Conservation (phyloP, 805 yeast species). For the Kuraishia piskuri region DNA sequence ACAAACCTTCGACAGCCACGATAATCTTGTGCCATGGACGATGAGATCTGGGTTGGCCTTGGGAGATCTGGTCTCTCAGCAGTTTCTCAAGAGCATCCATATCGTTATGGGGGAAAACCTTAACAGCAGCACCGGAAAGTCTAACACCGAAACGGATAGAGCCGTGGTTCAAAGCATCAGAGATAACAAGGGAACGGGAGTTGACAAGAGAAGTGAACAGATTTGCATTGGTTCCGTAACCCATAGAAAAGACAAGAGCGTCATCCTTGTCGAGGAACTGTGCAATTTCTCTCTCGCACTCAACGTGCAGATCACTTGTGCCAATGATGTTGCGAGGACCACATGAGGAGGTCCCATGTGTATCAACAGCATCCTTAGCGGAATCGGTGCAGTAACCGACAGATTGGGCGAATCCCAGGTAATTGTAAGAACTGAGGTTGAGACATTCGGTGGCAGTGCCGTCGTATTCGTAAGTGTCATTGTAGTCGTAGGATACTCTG, state of each 20-base stretch:
- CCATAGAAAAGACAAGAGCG: conserved; percentile 82
- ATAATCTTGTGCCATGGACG: conserved; percentile 91
- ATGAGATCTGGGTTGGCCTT: conserved; percentile 91
- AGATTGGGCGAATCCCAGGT: conserved; percentile 94
- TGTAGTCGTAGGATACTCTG: conserved; percentile 60
- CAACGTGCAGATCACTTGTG: conserved; percentile 60
- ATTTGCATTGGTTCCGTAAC: conserved; percentile 92
- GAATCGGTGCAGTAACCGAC: conserved; percentile 83
- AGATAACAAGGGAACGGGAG: conserved; percentile 80
- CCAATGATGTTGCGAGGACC: conserved; percentile 75
- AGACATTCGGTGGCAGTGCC: conserved; percentile 74
- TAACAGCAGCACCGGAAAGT: conserved; percentile 85
- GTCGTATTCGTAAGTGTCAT: conserved; percentile 58
- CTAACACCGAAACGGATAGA: conserved; percentile 94
- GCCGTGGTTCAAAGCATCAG: conserved; percentile 93
- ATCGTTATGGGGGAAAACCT: conserved; percentile 87
- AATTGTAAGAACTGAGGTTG: conserved; percentile 86
- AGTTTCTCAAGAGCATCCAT: conserved; percentile 71
- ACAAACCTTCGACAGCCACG: conserved; percentile 86
- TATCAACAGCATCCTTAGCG: conserved; percentile 53
- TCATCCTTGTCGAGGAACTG: conserved; percentile 87
- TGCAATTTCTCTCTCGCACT: conserved; percentile 74
- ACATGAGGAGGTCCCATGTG: conserved; percentile 70
- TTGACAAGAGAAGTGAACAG: conserved; percentile 78
- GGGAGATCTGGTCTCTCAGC: conserved; percentile 76